Base-by-base conservation (phyloP, 352 stramenopile genomes). In the Pythium grandisporangium region DNA sequence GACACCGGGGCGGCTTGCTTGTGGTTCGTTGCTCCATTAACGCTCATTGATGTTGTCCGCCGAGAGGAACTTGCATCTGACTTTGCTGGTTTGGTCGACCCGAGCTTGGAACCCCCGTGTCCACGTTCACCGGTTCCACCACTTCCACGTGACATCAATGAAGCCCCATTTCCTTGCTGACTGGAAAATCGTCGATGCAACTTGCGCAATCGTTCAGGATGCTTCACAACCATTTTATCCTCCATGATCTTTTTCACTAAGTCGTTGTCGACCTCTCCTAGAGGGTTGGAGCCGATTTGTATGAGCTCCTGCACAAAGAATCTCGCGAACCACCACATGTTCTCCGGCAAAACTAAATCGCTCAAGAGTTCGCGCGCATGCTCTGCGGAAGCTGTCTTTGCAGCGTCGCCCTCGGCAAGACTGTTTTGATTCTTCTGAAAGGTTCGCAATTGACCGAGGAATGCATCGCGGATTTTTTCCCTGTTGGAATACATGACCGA, bases 261-360 rank as follows among this genome's bases (percentile, higher is more conserved):
- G n/a, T 88, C 75, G 34, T 76, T 68, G 45, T 88, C 75, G 29
- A 62, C 77, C 48, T 88, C 71, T 26, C 69, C 75, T 6, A 88
- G 66, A 3, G 69, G 75, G 45, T 84, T 84, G 5, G 71, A 68
- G 0, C 70, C 74, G 5, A 88, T 53, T 43, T 88, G 71, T 1
- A 81, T 44, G 14, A 88, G 57, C 45, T 85, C 75, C 29, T 73
- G 53, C 2, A 85, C 71, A 46, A 85, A 85, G 26, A 88, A 84
- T 29, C 69, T 69, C 12, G 71, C 71, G 46, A 88, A 85, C 75
- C 75, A 88, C 71, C 70, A 84, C 30, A 56, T 54, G 42, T 88
- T 88, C 27, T 70, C 66, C 2, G 63, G 61, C 5, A 55, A 54
- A 0, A 81, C 69, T n/a, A n/a, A n/a, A 0, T 76, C 58, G 1